Percentiles rank a stretch among this genome's conserved stretches.
Evolutionary conservation across 257 asterid genomes (phyloP).

Genomic region (Ilex asprella): DNA sequence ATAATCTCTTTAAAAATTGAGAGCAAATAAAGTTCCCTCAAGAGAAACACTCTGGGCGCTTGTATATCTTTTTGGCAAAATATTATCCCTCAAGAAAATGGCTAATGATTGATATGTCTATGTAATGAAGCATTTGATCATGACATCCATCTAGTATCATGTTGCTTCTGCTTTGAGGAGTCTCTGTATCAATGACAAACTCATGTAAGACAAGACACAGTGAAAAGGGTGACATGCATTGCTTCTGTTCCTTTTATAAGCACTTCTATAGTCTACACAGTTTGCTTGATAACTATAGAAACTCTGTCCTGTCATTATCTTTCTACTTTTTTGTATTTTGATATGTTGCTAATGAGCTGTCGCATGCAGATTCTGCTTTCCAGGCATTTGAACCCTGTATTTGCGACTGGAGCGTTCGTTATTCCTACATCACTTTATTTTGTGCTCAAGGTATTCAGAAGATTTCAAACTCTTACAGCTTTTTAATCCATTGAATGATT

Average conservation of each 20-base stretch:
- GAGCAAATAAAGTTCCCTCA: no score
- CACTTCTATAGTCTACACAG: not conserved
- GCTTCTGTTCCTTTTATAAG: not conserved
- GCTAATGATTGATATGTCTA: no score
- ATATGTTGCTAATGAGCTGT: not conserved
- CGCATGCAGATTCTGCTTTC: slow-evolving; percentile 76
- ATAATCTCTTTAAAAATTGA: no score
- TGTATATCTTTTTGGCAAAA: no score
- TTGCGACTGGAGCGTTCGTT: slow-evolving; percentile 77
- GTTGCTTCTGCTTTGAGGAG: no score
- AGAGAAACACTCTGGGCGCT: no score
- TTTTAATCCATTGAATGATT: no score
- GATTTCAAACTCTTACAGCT: not conserved
- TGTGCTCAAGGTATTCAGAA: slow-evolving; percentile 52
- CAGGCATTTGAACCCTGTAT: slow-evolving; percentile 46
- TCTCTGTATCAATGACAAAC: no score
- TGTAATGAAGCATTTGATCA: no score
- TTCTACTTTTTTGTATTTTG: not conserved
- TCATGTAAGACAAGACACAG: no score
- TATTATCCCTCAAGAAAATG: no score
- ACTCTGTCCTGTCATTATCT: not conserved
- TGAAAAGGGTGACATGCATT: not conserved
- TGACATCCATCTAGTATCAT: no score
- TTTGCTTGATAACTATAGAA: not conserved
- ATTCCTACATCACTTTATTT: slow-evolving; percentile 80